phyloP scores from a whole-genome alignment of 306 rosid genomes.

The Quercus bicolor region DNA sequence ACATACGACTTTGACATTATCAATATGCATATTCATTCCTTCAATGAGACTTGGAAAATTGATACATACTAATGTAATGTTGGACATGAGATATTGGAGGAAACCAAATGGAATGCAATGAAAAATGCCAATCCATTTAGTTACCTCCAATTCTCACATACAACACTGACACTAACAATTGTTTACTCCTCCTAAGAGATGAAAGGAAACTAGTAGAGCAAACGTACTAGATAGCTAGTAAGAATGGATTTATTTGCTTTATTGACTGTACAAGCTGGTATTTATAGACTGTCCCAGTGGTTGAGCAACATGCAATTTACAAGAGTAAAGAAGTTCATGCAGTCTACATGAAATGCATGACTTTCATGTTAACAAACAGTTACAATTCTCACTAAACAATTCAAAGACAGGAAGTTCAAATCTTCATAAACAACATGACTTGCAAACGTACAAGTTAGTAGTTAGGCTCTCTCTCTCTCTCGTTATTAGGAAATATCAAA shows the following conservation, averaged over 20 bases:
- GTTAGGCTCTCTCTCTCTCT: background rate
- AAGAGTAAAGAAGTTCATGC: background rate
- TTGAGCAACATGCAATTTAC: background rate
- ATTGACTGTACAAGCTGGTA: background rate
- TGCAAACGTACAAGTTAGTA: background rate
- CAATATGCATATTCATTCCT: background rate
- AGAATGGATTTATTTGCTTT: too few species aligned
- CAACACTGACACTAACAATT: background rate
- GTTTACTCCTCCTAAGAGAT: background rate
- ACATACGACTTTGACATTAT: background rate
- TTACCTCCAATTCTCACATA: too few species aligned
- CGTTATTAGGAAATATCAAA: too few species aligned
- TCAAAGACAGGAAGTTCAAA: background rate
- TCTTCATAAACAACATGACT: constrained; percentile 15
- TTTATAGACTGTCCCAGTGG: background rate
- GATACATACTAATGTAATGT: too few species aligned
- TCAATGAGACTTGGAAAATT: too few species aligned
- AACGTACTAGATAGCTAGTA: background rate
- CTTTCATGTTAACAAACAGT: background rate
- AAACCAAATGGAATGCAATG: too few species aligned
- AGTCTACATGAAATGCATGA: background rate
- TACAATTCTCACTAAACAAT: background rate
- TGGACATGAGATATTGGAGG: too few species aligned
- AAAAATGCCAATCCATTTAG: too few species aligned
- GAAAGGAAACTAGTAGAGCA: background rate